These are phyloP conservation scores for Lactarius trivialis DNA, from an alignment of 768 basidiomycete species.

Conservation along the genomic window DNA sequence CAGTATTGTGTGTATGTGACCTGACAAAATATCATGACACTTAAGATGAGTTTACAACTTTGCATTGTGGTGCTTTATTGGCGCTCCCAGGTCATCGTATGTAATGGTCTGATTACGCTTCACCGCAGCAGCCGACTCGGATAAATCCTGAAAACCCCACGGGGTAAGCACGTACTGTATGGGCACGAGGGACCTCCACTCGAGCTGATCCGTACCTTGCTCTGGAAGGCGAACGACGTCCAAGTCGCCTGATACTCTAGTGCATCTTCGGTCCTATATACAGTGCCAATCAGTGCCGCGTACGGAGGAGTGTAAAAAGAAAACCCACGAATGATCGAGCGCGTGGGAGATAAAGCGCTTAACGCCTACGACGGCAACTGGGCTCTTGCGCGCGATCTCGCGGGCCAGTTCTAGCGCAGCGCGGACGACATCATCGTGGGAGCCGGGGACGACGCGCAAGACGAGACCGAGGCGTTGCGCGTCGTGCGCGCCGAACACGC, in stretches of 20 bases:
- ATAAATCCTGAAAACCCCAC: background rate
- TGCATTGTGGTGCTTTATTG: background rate
- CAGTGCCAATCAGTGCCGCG: background rate
- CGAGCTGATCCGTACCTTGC: constrained; percentile 31
- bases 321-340: constrained; percentile 64
- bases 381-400: constrained; percentile 67
- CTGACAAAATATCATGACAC: background rate
- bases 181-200: too few relatives aligned
- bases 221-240: constrained; percentile 42
- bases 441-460: constrained; percentile 56
- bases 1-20: background rate
- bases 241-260: constrained; percentile 52
- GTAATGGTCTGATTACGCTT: background rate
- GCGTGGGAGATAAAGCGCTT: constrained; percentile 77
- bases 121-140: constrained; percentile 1
- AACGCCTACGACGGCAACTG: constrained; percentile 68
- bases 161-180: background rate
- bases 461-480: constrained; percentile 68
- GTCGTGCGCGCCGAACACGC: constrained; percentile 61
- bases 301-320: background rate
- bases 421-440: constrained; percentile 54
- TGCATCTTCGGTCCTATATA: constrained; percentile 37
- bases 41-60: background rate
- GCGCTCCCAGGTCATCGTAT: background rate
- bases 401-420: constrained; percentile 62